A percentile compares a stretch with the other conserved stretches of the same genome.
These are phyloP conservation scores for Hypholoma sublateritium DNA, from an alignment of 768 basidiomycete species.

Conservation along the genomic window DNA sequence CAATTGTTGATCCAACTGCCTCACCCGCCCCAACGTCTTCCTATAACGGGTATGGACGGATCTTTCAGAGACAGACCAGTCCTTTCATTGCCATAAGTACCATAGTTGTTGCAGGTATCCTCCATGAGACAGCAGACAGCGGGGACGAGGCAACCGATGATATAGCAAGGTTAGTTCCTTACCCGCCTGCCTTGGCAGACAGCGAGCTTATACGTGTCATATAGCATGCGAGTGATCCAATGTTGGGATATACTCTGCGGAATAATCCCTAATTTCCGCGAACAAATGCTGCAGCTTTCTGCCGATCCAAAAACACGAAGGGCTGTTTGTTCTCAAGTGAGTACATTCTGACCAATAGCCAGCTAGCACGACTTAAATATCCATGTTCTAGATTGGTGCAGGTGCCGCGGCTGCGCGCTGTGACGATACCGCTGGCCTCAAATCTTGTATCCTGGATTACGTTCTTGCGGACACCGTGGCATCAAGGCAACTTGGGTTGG, in stretches of 20 bases:
- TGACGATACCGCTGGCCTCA: conserved; percentile 11
- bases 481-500: not conserved
- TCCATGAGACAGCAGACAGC: not conserved
- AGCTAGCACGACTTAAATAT: not conserved
- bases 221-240: not conserved
- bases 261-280: not conserved
- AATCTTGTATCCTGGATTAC: conserved; percentile 4
- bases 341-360: not conserved
- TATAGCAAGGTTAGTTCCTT: not conserved
- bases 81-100: not conserved
- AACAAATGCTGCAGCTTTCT: not conserved
- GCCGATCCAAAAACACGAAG: not conserved
- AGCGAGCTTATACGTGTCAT: not conserved
- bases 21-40: not conserved
- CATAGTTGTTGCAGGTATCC: not conserved
- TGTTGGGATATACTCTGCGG: not conserved
- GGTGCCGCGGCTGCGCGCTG: not conserved
- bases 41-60: not conserved
- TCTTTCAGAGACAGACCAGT: not conserved
- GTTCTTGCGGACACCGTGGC: conserved; percentile 1
- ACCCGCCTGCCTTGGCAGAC: not conserved
- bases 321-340: not conserved
- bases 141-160: not conserved
- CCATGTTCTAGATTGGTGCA: not conserved
- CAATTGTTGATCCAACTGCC: not conserved